A percentile compares a stretch with the other conserved stretches of the same genome.
Conservation (phyloP, 2,329 filamentous ascomycete genomes). For the Botryotinia globosa region DNA sequence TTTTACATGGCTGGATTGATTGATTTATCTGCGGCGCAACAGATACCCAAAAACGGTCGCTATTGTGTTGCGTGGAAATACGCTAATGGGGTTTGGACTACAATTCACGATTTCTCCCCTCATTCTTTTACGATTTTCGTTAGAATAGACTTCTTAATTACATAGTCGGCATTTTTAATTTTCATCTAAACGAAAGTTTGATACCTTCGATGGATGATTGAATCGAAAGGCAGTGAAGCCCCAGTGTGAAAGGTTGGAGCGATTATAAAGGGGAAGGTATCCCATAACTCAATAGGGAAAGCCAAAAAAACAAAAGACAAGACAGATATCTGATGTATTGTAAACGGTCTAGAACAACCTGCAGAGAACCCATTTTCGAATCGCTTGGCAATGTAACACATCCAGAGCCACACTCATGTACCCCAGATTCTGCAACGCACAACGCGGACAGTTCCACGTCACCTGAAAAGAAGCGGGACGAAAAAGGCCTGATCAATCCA, state of each 20-base stretch:
- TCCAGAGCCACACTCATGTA: not conserved
- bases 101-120: not conserved
- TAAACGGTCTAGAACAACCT: not conserved
- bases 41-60: not conserved
- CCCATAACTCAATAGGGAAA: not conserved
- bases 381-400: not conserved
- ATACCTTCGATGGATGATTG: not conserved
- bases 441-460: not conserved
- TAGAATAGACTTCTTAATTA: not conserved
- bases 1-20: not conserved
- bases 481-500: not conserved
- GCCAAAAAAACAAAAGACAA: not conserved
- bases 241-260: not conserved
- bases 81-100: not conserved
- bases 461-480: not conserved
- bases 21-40: not conserved
- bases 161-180: not conserved
- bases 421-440: not conserved
- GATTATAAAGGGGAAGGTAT: not conserved
- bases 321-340: not conserved
- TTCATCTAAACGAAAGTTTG: not conserved
- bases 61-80: not conserved
- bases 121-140: rapidly evolving
- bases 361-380: not conserved
- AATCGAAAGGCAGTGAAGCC: not conserved